These are phyloP conservation scores for Boletellus sp. DNA, from an alignment of 768 basidiomycete species.

Conservation along the genomic window DNA sequence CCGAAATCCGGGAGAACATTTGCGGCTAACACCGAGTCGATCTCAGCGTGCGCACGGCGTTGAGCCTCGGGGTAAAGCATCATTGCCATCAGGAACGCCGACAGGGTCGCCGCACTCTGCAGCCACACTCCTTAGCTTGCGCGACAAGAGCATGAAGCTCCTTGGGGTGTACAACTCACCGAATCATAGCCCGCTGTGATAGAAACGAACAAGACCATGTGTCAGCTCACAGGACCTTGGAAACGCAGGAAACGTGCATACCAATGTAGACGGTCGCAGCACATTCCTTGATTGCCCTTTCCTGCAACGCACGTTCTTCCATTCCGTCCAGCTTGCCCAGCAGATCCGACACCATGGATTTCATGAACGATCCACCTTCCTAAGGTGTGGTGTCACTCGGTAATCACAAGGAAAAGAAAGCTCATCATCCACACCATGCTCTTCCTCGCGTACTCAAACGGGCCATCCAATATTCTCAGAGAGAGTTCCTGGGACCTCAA, in stretches of 20 bases:
- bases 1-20: conserved; percentile 23
- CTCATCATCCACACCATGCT: conserved; percentile 19
- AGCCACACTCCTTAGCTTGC: neutral
- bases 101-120: conserved; percentile 23
- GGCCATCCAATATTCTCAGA: conserved; percentile 19
- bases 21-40: conserved; percentile 21
- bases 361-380: conserved; percentile 22
- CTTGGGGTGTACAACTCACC: conserved; percentile 8
- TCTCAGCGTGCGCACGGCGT: conserved; percentile 28
- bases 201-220: neutral
- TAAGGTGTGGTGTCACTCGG: conserved; percentile 8
- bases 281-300: conserved; percentile 25
- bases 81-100: conserved; percentile 28
- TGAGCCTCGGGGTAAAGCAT: conserved; percentile 30
- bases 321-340: conserved; percentile 15
- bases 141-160: neutral
- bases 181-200: conserved; percentile 27
- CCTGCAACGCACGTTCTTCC: conserved; percentile 12
- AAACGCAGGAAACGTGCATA: conserved; percentile 4
- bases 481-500: conserved; percentile 26
- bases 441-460: conserved; percentile 28
- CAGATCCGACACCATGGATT: conserved; percentile 31
- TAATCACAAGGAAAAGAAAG: neutral
- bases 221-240: neutral
- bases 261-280: conserved; percentile 33